Evolutionary conservation across 2,329 filamentous ascomycete species (phyloP).

Genomic region (Claviceps pazoutovae): DNA sequence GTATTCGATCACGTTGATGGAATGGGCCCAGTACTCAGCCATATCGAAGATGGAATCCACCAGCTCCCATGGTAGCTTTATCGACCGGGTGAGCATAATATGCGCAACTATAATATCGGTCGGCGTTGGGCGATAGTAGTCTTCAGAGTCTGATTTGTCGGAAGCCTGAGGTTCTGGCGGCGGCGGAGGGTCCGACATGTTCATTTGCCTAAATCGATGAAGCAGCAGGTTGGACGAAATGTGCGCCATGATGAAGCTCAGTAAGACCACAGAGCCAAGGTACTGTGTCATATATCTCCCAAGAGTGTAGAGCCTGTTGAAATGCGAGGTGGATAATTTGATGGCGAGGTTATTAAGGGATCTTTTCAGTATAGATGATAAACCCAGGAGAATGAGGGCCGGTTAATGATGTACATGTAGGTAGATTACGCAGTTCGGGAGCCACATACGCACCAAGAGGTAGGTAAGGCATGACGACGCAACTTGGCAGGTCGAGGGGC

Average conservation of each 20-base stretch:
- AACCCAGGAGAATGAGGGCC: background rate
- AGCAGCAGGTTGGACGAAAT: conserved; percentile 13
- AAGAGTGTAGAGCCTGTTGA: too few species aligned
- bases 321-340: background rate
- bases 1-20: conserved; percentile 21
- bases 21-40: conserved; percentile 50
- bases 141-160: conserved; percentile 2
- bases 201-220: conserved; percentile 7
- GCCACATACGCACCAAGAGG: background rate
- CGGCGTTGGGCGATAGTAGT: conserved; percentile 22
- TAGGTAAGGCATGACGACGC: background rate
- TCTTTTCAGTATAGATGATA: too few species aligned
- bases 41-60: conserved; percentile 42
- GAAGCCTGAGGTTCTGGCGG: conserved; percentile 1
- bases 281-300: conserved; percentile 2
- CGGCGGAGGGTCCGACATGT: background rate
- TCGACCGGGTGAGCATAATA: conserved; percentile 28
- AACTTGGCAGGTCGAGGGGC: too few species aligned
- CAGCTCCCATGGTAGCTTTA: conserved; percentile 38
- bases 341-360: too few species aligned
- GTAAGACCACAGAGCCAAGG: conserved; percentile 5
- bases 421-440: background rate
- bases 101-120: conserved; percentile 37
- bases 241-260: conserved; percentile 15
- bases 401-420: background rate